phyloP scores from a whole-genome alignment of 495 filamentous ascomycete genomes.

The Bacidia gigantensis region DNA sequence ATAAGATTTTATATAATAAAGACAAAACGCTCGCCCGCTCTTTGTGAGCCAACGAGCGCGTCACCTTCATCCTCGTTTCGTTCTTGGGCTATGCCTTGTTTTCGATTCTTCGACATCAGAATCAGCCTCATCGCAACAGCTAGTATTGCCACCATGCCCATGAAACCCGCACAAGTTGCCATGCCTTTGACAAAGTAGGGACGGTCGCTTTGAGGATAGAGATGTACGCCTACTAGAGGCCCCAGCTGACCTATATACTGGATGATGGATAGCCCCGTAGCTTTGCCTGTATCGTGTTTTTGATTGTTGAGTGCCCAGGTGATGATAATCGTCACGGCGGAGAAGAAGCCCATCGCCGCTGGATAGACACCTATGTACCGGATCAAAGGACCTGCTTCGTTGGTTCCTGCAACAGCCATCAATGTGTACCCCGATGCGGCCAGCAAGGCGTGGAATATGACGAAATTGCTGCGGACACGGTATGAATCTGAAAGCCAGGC shows the following conservation, averaged over 20 bases:
- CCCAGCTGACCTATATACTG: slow-evolving; percentile 51
- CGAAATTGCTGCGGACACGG: slow-evolving; percentile 34
- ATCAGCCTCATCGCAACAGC: slow-evolving; percentile 34
- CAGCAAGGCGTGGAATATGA: slow-evolving; percentile 37
- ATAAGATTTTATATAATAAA: slow-evolving; percentile 2
- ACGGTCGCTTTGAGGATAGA: slow-evolving; percentile 42
- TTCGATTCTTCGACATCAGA: slow-evolving; percentile 30
- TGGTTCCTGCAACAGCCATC: slow-evolving; percentile 33
- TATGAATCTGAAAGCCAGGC: slow-evolving; percentile 38
- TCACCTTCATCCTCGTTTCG: slow-evolving; percentile 13
- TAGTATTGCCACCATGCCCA: slow-evolving; percentile 35
- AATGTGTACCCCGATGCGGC: slow-evolving; percentile 47
- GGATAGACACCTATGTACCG: slow-evolving; percentile 46
- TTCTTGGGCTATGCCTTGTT: background rate
- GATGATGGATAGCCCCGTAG: slow-evolving; percentile 42
- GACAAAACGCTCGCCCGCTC: background rate
- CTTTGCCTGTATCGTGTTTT: slow-evolving; percentile 36
- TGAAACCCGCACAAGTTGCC: slow-evolving; percentile 43
- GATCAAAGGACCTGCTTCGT: slow-evolving; percentile 15
- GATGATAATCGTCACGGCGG: slow-evolving; percentile 46
- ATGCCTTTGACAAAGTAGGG: slow-evolving; percentile 48
- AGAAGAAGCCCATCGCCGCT: slow-evolving; percentile 46
- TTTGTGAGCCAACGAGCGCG: slow-evolving; percentile 11
- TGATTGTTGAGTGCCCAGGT: slow-evolving; percentile 56
- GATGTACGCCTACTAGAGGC: slow-evolving; percentile 44